These are phyloP conservation scores for Ascomycota sp. DNA, from an alignment of 2,329 filamentous ascomycete genomes.

Conservation along the genomic window DNA sequence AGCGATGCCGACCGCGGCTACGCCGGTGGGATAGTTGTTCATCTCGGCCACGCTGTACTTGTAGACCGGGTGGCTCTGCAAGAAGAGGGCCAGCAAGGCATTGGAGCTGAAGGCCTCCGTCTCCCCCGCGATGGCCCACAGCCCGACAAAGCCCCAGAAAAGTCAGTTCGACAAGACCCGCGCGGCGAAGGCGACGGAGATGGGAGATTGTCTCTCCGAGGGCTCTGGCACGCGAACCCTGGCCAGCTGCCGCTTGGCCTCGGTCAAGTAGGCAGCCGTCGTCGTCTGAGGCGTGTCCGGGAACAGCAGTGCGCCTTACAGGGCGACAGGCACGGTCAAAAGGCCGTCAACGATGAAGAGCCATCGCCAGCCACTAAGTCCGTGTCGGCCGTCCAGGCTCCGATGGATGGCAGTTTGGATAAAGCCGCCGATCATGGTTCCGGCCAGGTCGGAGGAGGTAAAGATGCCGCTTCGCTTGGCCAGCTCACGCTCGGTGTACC, in stretches of 20 bases:
- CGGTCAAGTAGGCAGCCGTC: conserved; percentile 20
- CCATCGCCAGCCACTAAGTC: conserved; percentile 46
- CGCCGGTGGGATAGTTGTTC: conserved; percentile 36
- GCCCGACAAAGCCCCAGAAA: conserved; percentile 44
- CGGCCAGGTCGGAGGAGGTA: conserved; percentile 36
- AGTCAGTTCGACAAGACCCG: conserved; percentile 38
- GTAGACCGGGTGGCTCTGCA: conserved; percentile 24
- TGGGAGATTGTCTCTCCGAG: conserved; percentile 18
- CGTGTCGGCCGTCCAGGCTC: conserved; percentile 20
- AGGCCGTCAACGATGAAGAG: conserved; percentile 51
- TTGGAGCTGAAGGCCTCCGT: conserved; percentile 52
- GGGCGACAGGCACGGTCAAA: conserved; percentile 16
- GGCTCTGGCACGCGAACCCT: conserved; percentile 17
- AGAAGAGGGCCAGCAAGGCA: conserved; percentile 28
- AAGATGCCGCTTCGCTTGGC: conserved; percentile 45
- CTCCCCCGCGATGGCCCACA: conserved; percentile 53
- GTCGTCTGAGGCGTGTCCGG: conserved; percentile 25
- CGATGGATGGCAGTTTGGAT: conserved; percentile 41
- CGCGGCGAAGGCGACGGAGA: conserved; percentile 28
- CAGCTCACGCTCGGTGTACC: conserved; percentile 40
- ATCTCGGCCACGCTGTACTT: conserved; percentile 25
- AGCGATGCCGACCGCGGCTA: conserved; percentile 33
- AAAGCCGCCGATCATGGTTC: conserved; percentile 30
- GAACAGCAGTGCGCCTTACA: conserved; percentile 15
- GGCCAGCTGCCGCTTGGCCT: conserved; percentile 24